Percentiles rank a stretch among this genome's conserved stretches.
phyloP scores from a whole-genome alignment of 805 yeast species.

The Kazachstania africana region DNA sequence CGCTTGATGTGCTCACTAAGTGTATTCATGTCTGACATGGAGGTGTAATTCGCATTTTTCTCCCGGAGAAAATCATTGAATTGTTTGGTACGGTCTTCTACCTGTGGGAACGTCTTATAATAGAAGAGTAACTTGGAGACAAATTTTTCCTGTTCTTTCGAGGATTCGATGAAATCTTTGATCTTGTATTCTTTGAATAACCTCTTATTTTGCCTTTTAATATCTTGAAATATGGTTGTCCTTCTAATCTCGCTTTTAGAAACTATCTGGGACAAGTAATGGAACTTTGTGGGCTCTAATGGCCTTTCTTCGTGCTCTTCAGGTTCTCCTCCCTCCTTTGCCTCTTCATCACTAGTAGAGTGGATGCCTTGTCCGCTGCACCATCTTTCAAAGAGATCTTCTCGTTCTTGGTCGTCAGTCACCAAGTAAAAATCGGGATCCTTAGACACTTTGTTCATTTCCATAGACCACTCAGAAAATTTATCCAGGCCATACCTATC shows the following conservation, averaged over 20 bases:
- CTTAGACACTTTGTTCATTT: slow-evolving; percentile 29
- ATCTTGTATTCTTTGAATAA: slow-evolving; percentile 16
- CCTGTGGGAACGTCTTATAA: slow-evolving; percentile 14
- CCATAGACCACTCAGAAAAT: slow-evolving; percentile 37
- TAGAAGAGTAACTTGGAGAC: slow-evolving; percentile 18
- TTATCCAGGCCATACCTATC: slow-evolving; percentile 29
- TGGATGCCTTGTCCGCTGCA: slow-evolving; percentile 11
- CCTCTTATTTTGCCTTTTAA: slow-evolving; percentile 12
- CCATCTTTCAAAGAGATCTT: slow-evolving; percentile 38
- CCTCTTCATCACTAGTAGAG: slow-evolving; percentile 1
- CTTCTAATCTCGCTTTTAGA: slow-evolving; percentile 13
- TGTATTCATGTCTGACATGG: no score
- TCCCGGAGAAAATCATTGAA: no score
- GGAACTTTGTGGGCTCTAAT: slow-evolving; percentile 21
- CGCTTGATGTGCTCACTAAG: no score
- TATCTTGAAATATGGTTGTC: slow-evolving; percentile 18
- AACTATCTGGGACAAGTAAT: slow-evolving; percentile 24
- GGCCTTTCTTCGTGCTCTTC: slow-evolving; percentile 9
- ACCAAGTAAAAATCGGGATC: no score
- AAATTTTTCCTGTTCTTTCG: slow-evolving; percentile 15
- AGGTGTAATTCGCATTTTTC: no score
- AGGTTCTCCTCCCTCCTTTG: slow-evolving; percentile 5
- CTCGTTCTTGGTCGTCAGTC: slow-evolving; percentile 28
- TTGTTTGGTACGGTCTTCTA: slow-evolving; percentile 13
- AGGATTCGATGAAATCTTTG: slow-evolving; percentile 11